A percentile compares a stretch with the other conserved stretches of the same genome.
These are phyloP conservation scores for Cryoendolithus antarcticus DNA, from an alignment of 2,329 filamentous ascomycete species.

Conservation along the genomic window DNA sequence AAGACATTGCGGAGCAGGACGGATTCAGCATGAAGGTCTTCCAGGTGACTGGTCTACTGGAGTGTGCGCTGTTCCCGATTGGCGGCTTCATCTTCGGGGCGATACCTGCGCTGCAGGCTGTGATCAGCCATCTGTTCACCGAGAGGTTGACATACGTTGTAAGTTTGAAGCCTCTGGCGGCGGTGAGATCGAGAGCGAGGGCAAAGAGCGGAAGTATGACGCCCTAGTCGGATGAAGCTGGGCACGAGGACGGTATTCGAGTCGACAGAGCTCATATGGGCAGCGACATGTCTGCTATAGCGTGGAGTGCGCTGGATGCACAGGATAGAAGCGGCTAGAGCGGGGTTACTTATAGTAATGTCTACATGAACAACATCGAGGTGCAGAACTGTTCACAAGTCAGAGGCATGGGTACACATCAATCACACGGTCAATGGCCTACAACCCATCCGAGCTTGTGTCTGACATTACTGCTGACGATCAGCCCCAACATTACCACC, in stretches of 20 bases:
- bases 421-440: too few species aligned
- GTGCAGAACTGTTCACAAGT: too few species aligned
- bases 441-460: too few species aligned
- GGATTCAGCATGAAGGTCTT: conserved; percentile 15
- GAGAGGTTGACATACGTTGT: conserved; percentile 58
- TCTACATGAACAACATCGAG: too few species aligned
- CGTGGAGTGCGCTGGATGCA: neutral
- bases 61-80: conserved; percentile 54
- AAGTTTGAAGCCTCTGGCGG: conserved; percentile 48
- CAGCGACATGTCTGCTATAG: neutral
- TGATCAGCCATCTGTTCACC: conserved; percentile 59
- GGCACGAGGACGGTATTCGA: neutral
- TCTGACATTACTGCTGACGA: too few species aligned
- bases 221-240: conserved; percentile 2
- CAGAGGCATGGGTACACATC: too few species aligned
- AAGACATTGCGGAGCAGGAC: conserved; percentile 39
- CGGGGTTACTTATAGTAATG: too few species aligned
- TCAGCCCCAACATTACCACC: too few species aligned
- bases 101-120: conserved; percentile 55
- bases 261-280: neutral
- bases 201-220: conserved; percentile 1
- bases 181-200: conserved; percentile 8
- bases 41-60: conserved; percentile 38
- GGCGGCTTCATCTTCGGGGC: conserved; percentile 57
- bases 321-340: too few species aligned